Conservation (phyloP, 331 rosid species). For the Pyracantha coccinea region DNA sequence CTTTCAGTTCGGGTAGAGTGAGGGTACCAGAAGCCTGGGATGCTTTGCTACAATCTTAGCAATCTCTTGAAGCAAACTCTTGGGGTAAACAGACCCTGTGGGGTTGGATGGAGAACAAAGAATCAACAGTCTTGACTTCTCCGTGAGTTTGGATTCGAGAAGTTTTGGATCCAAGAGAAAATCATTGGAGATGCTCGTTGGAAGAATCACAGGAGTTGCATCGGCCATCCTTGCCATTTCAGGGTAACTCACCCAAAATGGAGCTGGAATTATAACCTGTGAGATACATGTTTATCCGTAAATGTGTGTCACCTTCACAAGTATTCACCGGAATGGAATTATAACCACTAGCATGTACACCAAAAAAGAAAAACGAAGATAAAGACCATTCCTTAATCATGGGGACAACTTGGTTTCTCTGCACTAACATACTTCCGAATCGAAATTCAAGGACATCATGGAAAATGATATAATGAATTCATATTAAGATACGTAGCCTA, state of each 20-base stretch:
- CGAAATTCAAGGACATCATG: background rate
- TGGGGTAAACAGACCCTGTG: conserved; percentile 86
- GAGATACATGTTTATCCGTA: conserved; percentile 1
- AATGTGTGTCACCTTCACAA: background rate
- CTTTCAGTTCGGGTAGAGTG: background rate
- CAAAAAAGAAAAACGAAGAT: background rate
- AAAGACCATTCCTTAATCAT: background rate
- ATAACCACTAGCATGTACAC: background rate
- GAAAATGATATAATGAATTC: background rate
- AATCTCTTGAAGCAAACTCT: conserved; percentile 63
- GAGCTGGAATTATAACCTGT: conserved; percentile 93
- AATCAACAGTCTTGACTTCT: conserved; percentile 70
- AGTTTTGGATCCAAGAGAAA: conserved; percentile 75
- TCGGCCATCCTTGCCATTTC: conserved; percentile 91
- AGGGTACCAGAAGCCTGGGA: conserved; percentile 85
- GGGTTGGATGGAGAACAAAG: conserved; percentile 96
- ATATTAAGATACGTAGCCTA: background rate
- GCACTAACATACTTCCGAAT: background rate
- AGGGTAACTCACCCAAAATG: conserved; percentile 93
- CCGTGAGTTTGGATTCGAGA: conserved; percentile 63
- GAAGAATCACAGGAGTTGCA: conserved; percentile 84
- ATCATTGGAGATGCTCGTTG: conserved; percentile 48
- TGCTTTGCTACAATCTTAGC: conserved; percentile 78
- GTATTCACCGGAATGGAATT: background rate
- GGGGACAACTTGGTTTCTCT: background rate